Conservation (phyloP, 1,284 basidiomycete species). For the Acaromyces ingoldii region DNA sequence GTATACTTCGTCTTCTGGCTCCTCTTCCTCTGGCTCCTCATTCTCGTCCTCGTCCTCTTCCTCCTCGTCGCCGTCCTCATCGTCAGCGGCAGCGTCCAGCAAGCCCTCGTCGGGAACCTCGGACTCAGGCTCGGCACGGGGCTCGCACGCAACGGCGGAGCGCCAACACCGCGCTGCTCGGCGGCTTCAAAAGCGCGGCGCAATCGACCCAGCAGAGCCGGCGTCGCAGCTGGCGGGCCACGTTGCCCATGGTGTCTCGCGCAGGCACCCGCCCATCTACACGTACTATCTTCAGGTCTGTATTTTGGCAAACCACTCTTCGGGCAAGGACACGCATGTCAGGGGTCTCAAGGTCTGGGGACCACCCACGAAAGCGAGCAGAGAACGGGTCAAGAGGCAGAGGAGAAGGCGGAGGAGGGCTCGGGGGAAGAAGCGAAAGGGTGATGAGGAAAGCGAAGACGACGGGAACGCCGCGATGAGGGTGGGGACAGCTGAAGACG, state of each 20-base stretch:
- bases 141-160: too few relatives aligned
- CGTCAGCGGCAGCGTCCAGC: too few relatives aligned
- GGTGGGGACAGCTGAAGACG: background rate
- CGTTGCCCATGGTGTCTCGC: background rate
- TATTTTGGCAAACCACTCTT: constrained; percentile 89
- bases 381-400: constrained; percentile 2
- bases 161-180: too few relatives aligned
- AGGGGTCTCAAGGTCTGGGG: constrained; percentile 81
- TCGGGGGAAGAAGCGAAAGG: background rate
- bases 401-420: background rate
- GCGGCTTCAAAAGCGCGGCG: constrained; percentile 5
- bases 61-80: too few relatives aligned
- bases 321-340: constrained; percentile 97
- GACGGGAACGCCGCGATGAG: too few relatives aligned
- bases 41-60: too few relatives aligned
- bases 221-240: background rate
- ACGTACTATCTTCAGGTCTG: constrained; percentile 87
- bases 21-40: too few relatives aligned
- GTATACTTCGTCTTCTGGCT: too few relatives aligned
- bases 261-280: constrained; percentile 60
- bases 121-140: too few relatives aligned
- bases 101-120: too few relatives aligned
- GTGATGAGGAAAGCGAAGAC: background rate
- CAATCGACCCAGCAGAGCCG: background rate
- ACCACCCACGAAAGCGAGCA: constrained; percentile 53